A percentile compares a stretch with the other conserved stretches of the same genome.
Evolutionary conservation across 495 filamentous ascomycete genomes (phyloP).

Genomic region (Jackrogersella minutella): DNA sequence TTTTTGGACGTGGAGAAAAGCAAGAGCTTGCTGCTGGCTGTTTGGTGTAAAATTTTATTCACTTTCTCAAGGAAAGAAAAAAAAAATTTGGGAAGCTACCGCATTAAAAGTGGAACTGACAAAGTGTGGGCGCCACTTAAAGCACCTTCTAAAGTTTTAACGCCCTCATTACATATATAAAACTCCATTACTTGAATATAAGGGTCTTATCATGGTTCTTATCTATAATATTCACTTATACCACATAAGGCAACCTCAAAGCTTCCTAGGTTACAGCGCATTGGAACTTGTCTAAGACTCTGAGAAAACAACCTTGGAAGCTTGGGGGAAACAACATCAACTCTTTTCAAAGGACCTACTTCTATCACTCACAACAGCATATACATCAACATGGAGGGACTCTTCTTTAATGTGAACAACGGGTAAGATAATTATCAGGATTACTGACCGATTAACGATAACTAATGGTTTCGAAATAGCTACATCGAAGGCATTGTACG

Average conservation of each 20-base stretch:
- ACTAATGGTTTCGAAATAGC: constrained; percentile 57
- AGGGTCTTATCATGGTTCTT: neutral
- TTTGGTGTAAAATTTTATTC: constrained; percentile 38
- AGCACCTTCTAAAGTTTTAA: neutral
- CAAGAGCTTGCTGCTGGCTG: constrained; percentile 12
- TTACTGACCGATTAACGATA: constrained; percentile 4
- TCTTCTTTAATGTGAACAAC: constrained; percentile 95
- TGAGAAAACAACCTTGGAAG: too few relatives aligned
- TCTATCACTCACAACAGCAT: constrained; percentile 43
- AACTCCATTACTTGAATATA: neutral
- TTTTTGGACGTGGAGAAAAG: constrained; percentile 12
- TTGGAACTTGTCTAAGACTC: too few relatives aligned
- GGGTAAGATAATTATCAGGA: constrained; percentile 63
- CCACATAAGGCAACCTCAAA: constrained; percentile 24
- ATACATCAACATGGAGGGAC: constrained; percentile 79
- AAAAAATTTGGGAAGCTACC: constrained; percentile 37
- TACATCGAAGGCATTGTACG: constrained; percentile 97
- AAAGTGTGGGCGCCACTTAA: constrained; percentile 32
- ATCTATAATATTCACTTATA: constrained; percentile 7
- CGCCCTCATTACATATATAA: neutral
- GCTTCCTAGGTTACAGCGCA: constrained; percentile 24
- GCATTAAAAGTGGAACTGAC: constrained; percentile 25
- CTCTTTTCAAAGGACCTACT: constrained; percentile 34
- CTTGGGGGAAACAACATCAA: constrained; percentile 36
- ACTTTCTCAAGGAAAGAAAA: neutral